A percentile compares a stretch with the other conserved stretches of the same genome.
These are phyloP conservation scores for Fusarium sp. DNA, from an alignment of 2,329 filamentous ascomycete species.

Conservation along the genomic window DNA sequence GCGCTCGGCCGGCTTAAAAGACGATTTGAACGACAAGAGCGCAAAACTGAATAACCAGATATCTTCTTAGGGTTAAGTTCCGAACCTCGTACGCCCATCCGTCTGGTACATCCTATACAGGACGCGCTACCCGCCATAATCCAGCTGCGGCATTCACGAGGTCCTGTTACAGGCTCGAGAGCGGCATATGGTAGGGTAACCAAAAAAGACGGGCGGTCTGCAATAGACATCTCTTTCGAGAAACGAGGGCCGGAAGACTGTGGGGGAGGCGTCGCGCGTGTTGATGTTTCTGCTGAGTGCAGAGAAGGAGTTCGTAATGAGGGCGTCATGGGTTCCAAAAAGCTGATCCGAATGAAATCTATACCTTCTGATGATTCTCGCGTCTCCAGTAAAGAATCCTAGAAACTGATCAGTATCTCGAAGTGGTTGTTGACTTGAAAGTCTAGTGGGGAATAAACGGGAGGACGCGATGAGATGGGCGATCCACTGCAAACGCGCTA, in stretches of 20 bases:
- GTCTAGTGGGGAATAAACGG: conserved; percentile 6
- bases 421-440: conserved; percentile 36
- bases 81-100: conserved; percentile 74
- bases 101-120: conserved; percentile 55
- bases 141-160: conserved; percentile 63
- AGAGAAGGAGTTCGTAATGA: conserved; percentile 60
- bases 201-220: conserved; percentile 57
- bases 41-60: conserved; percentile 79
- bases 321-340: conserved; percentile 28
- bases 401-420: conserved; percentile 33
- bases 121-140: conserved; percentile 52
- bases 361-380: conserved; percentile 10
- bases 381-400: conserved; percentile 38
- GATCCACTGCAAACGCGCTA: conserved; percentile 21
- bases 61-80: conserved; percentile 97
- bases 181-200: conserved; percentile 64
- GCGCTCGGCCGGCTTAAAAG: conserved; percentile 68
- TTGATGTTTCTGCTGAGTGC: conserved; percentile 38
- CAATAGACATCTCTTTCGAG: conserved; percentile 74
- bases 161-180: conserved; percentile 72
- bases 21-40: conserved; percentile 75
- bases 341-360: conserved; percentile 35
- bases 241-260: conserved; percentile 83
- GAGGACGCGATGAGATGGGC: conserved; percentile 24
- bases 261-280: conserved; percentile 80